phyloP scores from a whole-genome alignment of 2,329 filamentous ascomycete genomes.

The Beauveria varroae region DNA sequence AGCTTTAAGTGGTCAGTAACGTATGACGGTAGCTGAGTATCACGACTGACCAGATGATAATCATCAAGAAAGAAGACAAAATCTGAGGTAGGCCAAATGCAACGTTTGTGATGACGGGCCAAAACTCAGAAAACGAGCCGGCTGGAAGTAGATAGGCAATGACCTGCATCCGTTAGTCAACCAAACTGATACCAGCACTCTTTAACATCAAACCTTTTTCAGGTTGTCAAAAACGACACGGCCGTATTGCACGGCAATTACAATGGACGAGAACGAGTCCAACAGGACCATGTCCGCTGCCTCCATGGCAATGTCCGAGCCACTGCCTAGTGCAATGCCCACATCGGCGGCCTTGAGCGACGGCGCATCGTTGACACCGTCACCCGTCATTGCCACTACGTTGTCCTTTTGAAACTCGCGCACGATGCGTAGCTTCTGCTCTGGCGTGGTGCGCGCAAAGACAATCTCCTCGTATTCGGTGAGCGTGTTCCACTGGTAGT shows the following conservation, averaged over 20 bases:
- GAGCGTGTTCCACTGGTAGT: constrained; percentile 61
- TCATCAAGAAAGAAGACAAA: constrained; percentile 66
- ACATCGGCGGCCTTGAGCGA: constrained; percentile 75
- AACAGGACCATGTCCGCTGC: constrained; percentile 77
- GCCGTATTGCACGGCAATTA: constrained; percentile 65
- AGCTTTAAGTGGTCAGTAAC: constrained; percentile 31
- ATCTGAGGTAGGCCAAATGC: constrained; percentile 67
- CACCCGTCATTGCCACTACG: constrained; percentile 77
- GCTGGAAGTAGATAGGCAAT: constrained; percentile 67
- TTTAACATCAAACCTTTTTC: constrained; percentile 45
- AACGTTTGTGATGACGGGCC: constrained; percentile 68
- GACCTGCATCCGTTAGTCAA: constrained; percentile 14
- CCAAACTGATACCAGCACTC: neutral
- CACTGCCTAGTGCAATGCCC: constrained; percentile 73
- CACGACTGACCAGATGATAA: constrained; percentile 47
- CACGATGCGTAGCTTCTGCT: constrained; percentile 76
- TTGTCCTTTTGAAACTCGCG: constrained; percentile 59
- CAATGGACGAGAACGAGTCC: constrained; percentile 64
- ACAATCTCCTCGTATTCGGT: constrained; percentile 61
- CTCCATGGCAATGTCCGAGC: constrained; percentile 75
- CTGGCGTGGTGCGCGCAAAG: constrained; percentile 68
- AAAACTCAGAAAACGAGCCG: constrained; percentile 67
- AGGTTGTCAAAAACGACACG: constrained; percentile 74
- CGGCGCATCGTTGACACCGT: constrained; percentile 81
- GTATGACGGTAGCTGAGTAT: neutral